Evolutionary conservation across 306 rosid genomes (phyloP).

Genomic region (Boehmeria nivea): DNA sequence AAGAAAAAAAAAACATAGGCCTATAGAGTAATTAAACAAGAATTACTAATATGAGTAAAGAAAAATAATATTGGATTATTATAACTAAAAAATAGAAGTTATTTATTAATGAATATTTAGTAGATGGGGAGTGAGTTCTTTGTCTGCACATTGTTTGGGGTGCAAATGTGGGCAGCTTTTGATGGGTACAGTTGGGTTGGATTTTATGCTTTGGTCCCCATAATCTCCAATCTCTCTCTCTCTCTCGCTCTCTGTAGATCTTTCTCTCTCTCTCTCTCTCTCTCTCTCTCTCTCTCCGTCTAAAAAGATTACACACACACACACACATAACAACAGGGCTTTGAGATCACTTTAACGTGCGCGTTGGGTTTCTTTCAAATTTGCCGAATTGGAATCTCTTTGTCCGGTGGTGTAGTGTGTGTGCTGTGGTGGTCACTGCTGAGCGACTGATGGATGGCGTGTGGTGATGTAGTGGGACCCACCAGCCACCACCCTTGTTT

Average conservation of each 20-base stretch:
- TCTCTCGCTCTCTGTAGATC: background rate
- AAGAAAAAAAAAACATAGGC: too few relatives aligned
- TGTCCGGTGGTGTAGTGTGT: slow-evolving; percentile 31
- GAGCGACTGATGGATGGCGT: slow-evolving; percentile 9
- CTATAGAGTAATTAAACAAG: too few relatives aligned
- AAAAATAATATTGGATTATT: too few relatives aligned
- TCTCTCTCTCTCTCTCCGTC: slow-evolving; percentile 6
- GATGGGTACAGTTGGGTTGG: slow-evolving; percentile 48
- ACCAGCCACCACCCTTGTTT: slow-evolving; percentile 17
- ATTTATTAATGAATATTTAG: too few relatives aligned
- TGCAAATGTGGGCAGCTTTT: slow-evolving; percentile 38
- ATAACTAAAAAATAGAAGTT: too few relatives aligned
- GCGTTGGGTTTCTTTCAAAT: slow-evolving; percentile 71
- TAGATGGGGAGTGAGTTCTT: slow-evolving; percentile 38
- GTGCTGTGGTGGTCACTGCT: slow-evolving; percentile 28
- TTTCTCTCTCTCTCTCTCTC: slow-evolving; percentile 20
- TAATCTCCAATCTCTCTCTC: slow-evolving; percentile 19
- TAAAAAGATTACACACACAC: background rate
- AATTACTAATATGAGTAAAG: too few relatives aligned
- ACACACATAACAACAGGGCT: background rate
- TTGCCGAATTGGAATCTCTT: slow-evolving; percentile 62
- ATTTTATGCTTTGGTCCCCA: slow-evolving; percentile 59
- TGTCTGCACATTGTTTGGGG: slow-evolving; percentile 52
- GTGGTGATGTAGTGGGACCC: slow-evolving; percentile 37
- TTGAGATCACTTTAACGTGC: slow-evolving; percentile 44